Evolutionary conservation across 306 rosid genomes (phyloP).

Genomic region (Bauhinia variegata): DNA sequence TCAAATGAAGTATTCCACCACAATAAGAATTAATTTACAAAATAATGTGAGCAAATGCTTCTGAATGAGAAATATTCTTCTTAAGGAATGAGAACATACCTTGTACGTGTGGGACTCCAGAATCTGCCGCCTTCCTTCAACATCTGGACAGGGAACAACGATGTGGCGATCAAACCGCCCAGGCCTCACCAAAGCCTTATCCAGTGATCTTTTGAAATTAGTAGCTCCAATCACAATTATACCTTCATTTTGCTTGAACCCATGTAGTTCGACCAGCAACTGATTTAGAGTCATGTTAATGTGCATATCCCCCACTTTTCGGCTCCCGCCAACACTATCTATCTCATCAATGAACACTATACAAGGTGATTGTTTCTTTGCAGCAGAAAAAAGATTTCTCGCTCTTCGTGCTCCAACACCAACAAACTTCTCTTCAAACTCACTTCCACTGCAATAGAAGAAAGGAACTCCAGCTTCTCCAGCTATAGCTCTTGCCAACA

Average conservation of each 20-base stretch:
- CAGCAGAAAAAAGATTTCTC: conserved; percentile 64
- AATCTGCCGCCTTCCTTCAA: conserved; percentile 83
- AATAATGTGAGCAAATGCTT: too few relatives aligned
- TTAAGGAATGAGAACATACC: conserved; percentile 51
- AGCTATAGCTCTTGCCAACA: conserved; percentile 70
- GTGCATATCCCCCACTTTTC: conserved; percentile 67
- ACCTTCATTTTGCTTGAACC: conserved; percentile 71
- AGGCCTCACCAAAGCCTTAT: conserved; percentile 70
- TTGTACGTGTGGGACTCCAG: conserved; percentile 87
- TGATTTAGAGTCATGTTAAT: conserved; percentile 73
- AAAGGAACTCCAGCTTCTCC: conserved; percentile 79
- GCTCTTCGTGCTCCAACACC: conserved; percentile 75
- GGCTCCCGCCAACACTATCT: conserved; percentile 70
- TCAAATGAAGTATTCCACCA: too few relatives aligned
- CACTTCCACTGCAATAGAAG: conserved; percentile 71
- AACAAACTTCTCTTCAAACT: conserved; percentile 71
- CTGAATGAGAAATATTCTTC: neutral
- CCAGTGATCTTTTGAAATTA: conserved; percentile 63
- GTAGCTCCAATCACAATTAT: conserved; percentile 72
- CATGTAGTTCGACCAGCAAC: conserved; percentile 69
- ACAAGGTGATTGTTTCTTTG: conserved; percentile 69
- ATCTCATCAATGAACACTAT: conserved; percentile 69
- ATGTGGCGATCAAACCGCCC: conserved; percentile 69
- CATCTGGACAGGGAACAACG: conserved; percentile 71
- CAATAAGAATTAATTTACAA: too few relatives aligned